Evolutionary conservation across 768 basidiomycete genomes (phyloP).

Genomic region (Boletus sp.): DNA sequence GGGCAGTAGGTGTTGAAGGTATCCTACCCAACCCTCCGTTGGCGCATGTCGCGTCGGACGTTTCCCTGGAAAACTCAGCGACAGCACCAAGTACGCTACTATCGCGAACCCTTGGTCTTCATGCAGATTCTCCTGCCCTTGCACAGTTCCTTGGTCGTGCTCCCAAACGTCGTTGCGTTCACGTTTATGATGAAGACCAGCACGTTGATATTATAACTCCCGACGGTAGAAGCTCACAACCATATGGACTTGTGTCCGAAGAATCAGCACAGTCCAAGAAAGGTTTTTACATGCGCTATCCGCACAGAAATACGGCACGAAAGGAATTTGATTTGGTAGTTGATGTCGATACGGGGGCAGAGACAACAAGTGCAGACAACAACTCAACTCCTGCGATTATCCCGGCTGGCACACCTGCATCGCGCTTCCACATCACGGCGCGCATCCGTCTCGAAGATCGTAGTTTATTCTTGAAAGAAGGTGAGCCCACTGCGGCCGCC

Average conservation of each 20-base stretch:
- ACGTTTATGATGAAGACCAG: constrained; percentile 33
- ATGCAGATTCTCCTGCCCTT: constrained; percentile 49
- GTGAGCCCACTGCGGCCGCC: constrained; percentile 23
- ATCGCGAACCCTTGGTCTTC: constrained; percentile 46
- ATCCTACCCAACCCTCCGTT: constrained; percentile 12
- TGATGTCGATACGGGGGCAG: constrained; percentile 1
- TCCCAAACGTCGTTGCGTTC: constrained; percentile 40
- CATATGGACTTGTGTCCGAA: not conserved
- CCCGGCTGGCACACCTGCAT: constrained; percentile 19
- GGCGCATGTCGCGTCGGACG: not conserved
- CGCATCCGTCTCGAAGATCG: constrained; percentile 42
- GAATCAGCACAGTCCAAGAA: constrained; percentile 1
- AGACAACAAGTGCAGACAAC: not conserved
- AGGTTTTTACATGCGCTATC: constrained; percentile 38
- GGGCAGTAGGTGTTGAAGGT: constrained; percentile 42
- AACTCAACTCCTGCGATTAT: not conserved
- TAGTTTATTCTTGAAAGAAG: constrained; percentile 41
- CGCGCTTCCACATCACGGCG: constrained; percentile 46
- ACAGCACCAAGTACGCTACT: constrained; percentile 37
- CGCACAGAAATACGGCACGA: constrained; percentile 42
- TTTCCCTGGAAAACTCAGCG: constrained; percentile 4
- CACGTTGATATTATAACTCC: constrained; percentile 32
- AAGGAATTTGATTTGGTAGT: constrained; percentile 32
- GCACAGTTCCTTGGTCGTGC: constrained; percentile 48
- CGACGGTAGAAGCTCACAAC: constrained; percentile 1